phyloP scores from a whole-genome alignment of 2,329 filamentous ascomycete genomes.

The Botrytis pseudocinerea region DNA sequence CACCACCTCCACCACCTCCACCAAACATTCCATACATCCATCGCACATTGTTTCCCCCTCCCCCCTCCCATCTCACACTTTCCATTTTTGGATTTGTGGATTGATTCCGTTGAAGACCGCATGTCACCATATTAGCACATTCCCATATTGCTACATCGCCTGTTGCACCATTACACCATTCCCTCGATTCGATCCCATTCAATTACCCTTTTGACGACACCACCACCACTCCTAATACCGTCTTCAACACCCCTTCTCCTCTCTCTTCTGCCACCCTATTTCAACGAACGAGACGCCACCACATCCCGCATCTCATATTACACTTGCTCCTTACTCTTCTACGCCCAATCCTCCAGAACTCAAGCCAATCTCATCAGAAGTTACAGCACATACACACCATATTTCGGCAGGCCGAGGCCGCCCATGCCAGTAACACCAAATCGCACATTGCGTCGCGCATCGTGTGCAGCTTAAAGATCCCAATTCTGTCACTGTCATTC shows the following conservation, averaged over 20 bases:
- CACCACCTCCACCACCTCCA: neutral
- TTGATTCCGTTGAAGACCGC: conserved; percentile 8
- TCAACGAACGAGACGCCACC: neutral
- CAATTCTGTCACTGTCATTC: conserved; percentile 13
- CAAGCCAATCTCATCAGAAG: conserved; percentile 1
- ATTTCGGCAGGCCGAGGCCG: conserved; percentile 18
- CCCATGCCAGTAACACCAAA: conserved; percentile 17
- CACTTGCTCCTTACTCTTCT: neutral
- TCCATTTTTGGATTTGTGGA: conserved; percentile 3
- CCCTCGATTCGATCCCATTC: neutral
- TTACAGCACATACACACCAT: conserved; percentile 11
- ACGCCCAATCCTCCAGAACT: neutral
- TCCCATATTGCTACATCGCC: neutral
- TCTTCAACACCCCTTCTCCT: neutral
- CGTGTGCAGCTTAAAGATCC: conserved; percentile 18
- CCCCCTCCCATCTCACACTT: neutral
- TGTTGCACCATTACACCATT: neutral
- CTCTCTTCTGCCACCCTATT: neutral
- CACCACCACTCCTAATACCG: neutral
- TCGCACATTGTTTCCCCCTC: neutral
- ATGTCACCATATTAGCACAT: neutral
- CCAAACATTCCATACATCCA: neutral
- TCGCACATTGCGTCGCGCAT: conserved; percentile 22
- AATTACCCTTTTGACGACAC: neutral
- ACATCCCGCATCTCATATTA: neutral